Evolutionary conservation across 306 rosid genomes (phyloP).

Genomic region (Acacia acuminata): DNA sequence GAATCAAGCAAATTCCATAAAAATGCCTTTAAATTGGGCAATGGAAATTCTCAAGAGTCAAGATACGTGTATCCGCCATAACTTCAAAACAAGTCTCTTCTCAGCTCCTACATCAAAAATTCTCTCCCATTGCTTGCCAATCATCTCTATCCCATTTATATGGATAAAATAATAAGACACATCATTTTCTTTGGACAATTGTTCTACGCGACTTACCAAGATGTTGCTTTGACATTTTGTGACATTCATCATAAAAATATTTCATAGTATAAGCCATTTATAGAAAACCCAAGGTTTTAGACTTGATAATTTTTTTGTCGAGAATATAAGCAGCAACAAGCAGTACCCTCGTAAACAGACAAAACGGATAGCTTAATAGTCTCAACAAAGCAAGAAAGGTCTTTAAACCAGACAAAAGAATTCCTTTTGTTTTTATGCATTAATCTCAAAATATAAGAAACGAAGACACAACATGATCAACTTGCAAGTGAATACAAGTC

Average conservation of each 20-base stretch:
- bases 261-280: not conserved
- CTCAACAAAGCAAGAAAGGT: not conserved
- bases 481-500: slow-evolving; percentile 20
- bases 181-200: not conserved
- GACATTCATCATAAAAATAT: not conserved
- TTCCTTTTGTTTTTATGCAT: not conserved
- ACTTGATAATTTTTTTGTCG: not conserved
- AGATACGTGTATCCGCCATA: not conserved
- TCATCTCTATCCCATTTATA: not conserved
- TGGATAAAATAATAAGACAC: not conserved
- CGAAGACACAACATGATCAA: not conserved
- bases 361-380: not conserved
- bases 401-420: not conserved
- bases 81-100: not conserved
- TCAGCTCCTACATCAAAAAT: not conserved
- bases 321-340: not conserved
- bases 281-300: not conserved
- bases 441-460: not conserved
- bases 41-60: not conserved
- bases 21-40: not conserved
- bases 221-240: not conserved
- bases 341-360: not conserved
- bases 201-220: not conserved
- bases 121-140: not conserved
- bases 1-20: not conserved